Conservation (phyloP, 2,329 filamentous ascomycete species). For the Calonectria ilicicola region DNA sequence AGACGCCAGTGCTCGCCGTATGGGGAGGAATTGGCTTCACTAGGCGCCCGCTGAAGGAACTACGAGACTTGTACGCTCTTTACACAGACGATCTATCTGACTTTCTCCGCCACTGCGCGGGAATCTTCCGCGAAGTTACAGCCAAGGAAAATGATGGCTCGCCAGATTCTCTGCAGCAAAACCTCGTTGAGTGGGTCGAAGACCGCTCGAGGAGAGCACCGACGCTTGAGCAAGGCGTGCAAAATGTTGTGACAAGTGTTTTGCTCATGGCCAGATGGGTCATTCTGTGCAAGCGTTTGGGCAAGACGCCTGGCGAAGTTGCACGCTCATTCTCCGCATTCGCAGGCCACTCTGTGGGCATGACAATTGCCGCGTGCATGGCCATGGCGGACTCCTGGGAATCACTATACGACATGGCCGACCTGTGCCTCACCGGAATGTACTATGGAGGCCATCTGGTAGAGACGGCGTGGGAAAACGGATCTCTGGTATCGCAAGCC, state of each 20-base stretch:
- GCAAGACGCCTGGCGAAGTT: background rate
- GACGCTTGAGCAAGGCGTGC: background rate
- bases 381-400: background rate
- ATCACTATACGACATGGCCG: background rate
- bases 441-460: background rate
- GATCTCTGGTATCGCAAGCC: background rate
- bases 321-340: background rate
- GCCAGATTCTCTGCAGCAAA: background rate
- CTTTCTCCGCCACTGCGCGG: too few relatives aligned
- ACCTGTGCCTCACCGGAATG: background rate
- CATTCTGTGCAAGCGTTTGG: background rate
- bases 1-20: background rate
- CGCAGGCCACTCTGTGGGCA: background rate
- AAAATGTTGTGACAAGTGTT: background rate
- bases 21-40: too few relatives aligned
- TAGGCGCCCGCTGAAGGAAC: too few relatives aligned
- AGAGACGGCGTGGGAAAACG: background rate
- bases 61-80: background rate
- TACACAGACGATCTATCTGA: background rate
- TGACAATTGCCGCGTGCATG: background rate
- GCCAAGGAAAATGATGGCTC: background rate
- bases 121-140: too few relatives aligned
- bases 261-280: background rate
- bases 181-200: background rate
- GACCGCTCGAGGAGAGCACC: background rate